Percentiles rank a stretch among this genome's conserved stretches.
phyloP scores from a whole-genome alignment of 371 early-diverging fungal genomes.

The Apophysomyces elegans region DNA sequence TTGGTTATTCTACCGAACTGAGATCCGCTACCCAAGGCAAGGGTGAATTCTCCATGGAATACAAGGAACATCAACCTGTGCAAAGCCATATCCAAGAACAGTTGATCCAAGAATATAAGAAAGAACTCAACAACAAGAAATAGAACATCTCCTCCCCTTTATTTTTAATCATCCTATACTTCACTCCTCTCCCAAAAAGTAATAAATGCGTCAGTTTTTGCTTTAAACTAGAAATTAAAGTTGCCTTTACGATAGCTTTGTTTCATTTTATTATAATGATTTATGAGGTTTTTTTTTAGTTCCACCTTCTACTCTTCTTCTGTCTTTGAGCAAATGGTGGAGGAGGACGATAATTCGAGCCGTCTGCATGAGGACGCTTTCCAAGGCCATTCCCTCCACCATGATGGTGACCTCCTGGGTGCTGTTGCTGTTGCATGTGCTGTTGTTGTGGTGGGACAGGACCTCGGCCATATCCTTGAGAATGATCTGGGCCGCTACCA shows the following conservation, averaged over 20 bases:
- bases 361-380: slow-evolving; percentile 9
- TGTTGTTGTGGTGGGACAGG: slow-evolving; percentile 12
- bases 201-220: neutral
- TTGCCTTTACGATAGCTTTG: neutral
- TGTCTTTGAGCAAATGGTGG: slow-evolving; percentile 25
- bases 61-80: slow-evolving; percentile 88
- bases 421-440: slow-evolving; percentile 5
- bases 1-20: slow-evolving; percentile 96
- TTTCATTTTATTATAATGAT: neutral
- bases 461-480: slow-evolving; percentile 22
- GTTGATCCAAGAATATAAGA: slow-evolving; percentile 80
- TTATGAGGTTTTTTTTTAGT: neutral
- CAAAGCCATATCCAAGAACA: slow-evolving; percentile 80
- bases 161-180: neutral
- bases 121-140: slow-evolving; percentile 32
- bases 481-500: neutral
- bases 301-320: slow-evolving; percentile 9
- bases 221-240: neutral
- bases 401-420: slow-evolving; percentile 8
- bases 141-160: slow-evolving; percentile 7
- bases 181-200: neutral
- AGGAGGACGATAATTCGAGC: slow-evolving; percentile 27
- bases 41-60: slow-evolving; percentile 99
- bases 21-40: slow-evolving; percentile 95
- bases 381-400: neutral